These are phyloP conservation scores for Viola pubescens DNA, from an alignment of 441 rosid species.

Conservation along the genomic window DNA sequence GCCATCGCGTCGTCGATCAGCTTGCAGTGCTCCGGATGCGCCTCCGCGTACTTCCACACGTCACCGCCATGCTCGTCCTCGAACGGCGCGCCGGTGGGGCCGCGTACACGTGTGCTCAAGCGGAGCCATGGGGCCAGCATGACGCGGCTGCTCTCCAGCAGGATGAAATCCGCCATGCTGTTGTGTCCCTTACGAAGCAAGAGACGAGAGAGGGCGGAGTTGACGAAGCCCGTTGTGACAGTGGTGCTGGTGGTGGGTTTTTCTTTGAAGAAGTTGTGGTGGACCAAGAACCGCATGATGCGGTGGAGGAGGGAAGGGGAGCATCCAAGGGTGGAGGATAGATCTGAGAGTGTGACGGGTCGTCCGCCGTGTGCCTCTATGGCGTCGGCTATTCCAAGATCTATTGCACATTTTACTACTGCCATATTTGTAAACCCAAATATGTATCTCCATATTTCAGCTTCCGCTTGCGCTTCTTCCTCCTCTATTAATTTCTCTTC, in stretches of 20 bases:
- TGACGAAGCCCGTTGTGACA: conserved; percentile 22
- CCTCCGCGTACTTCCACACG: conserved; percentile 40
- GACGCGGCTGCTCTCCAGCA: conserved; percentile 37
- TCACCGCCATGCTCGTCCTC: conserved; percentile 44
- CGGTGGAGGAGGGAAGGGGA: conserved; percentile 41
- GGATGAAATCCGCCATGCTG: conserved; percentile 32
- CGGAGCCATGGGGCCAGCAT: conserved; percentile 55
- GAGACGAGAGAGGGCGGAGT: conserved; percentile 54
- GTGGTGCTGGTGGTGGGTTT: conserved; percentile 16
- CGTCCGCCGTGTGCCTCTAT: conserved; percentile 33
- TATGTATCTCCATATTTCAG: conserved; percentile 48
- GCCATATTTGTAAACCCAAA: conserved; percentile 47
- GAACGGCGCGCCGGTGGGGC: conserved; percentile 29
- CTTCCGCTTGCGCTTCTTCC: conserved; percentile 36
- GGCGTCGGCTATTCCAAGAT: conserved; percentile 59
- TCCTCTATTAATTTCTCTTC: conserved; percentile 4
- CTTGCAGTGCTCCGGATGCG: conserved; percentile 27
- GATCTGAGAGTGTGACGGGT: conserved; percentile 40
- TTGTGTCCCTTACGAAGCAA: conserved; percentile 30
- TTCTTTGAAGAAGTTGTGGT: conserved; percentile 38
- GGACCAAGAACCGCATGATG: conserved; percentile 57
- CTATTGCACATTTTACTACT: conserved; percentile 65
- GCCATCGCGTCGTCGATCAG: conserved; percentile 63
- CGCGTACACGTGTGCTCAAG: conserved; percentile 33
- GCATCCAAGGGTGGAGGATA: conserved; percentile 44